Conservation (phyloP, 495 filamentous ascomycete genomes). For the Amorphotheca resinae region DNA sequence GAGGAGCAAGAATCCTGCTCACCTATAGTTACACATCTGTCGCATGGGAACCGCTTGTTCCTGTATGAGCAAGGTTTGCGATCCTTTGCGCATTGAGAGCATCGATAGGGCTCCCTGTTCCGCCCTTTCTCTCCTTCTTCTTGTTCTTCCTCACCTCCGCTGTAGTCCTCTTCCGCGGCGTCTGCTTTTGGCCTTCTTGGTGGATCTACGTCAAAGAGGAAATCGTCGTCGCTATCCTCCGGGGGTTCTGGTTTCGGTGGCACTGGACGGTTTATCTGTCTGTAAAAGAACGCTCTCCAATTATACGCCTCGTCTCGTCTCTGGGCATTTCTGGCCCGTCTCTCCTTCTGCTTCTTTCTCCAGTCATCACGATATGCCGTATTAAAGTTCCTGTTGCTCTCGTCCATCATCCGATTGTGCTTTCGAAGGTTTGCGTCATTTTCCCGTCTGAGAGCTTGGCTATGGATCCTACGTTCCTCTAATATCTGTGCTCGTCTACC, state of each 20-base stretch:
- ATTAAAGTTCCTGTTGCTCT: neutral
- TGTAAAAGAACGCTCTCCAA: neutral
- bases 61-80: neutral
- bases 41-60: neutral
- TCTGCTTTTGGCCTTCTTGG: neutral
- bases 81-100: neutral
- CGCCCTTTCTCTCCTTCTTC: neutral
- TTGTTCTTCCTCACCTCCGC: neutral
- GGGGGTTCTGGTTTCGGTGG: slow-evolving; percentile 1
- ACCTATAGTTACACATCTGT: neutral
- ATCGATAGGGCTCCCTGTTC: neutral
- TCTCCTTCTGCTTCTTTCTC: neutral
- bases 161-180: too few species aligned
- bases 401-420: neutral
- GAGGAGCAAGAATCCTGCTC: neutral
- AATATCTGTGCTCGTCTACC: neutral
- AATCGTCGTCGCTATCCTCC: slow-evolving; percentile 3
- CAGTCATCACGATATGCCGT: neutral
- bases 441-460: neutral
- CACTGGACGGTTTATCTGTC: neutral
- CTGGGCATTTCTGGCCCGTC: neutral
- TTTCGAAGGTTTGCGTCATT: neutral
- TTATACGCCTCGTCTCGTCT: neutral
- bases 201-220: neutral
- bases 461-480: neutral